Evolutionary conservation across 768 basidiomycete species (phyloP).

Genomic region (Lentinula lateritia): DNA sequence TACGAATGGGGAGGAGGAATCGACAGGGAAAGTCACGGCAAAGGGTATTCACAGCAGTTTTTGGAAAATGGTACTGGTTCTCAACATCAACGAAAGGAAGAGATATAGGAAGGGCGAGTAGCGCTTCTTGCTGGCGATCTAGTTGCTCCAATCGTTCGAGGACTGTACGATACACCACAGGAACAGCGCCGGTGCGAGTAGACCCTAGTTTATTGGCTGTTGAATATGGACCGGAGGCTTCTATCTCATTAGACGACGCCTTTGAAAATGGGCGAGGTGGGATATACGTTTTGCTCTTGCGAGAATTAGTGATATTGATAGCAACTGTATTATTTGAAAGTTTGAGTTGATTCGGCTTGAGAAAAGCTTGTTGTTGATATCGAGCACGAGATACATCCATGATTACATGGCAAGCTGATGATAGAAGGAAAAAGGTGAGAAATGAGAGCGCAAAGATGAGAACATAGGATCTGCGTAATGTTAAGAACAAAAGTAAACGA

Average conservation of each 20-base stretch:
- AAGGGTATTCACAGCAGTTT: neutral
- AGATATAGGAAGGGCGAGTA: neutral
- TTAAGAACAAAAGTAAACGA: neutral
- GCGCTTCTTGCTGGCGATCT: neutral
- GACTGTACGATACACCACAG: constrained; percentile 21
- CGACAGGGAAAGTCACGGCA: constrained; percentile 27
- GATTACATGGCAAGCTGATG: neutral
- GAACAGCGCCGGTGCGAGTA: constrained; percentile 3
- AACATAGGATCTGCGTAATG: neutral
- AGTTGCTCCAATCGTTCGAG: constrained; percentile 20
- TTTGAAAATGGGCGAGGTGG: neutral
- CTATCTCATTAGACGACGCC: neutral
- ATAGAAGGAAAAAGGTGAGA: neutral
- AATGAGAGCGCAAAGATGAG: neutral
- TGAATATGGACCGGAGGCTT: neutral
- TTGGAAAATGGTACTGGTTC: constrained; percentile 7
- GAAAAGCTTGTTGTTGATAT: neutral
- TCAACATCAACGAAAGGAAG: constrained; percentile 12
- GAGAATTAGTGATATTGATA: neutral
- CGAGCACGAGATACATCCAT: neutral
- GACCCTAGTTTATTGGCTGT: neutral
- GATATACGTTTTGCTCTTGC: neutral
- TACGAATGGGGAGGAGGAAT: constrained; percentile 43
- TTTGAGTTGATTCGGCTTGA: neutral
- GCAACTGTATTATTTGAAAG: neutral